Evolutionary conservation across 441 rosid species (phyloP).

Genomic region (Daphne laureola): DNA sequence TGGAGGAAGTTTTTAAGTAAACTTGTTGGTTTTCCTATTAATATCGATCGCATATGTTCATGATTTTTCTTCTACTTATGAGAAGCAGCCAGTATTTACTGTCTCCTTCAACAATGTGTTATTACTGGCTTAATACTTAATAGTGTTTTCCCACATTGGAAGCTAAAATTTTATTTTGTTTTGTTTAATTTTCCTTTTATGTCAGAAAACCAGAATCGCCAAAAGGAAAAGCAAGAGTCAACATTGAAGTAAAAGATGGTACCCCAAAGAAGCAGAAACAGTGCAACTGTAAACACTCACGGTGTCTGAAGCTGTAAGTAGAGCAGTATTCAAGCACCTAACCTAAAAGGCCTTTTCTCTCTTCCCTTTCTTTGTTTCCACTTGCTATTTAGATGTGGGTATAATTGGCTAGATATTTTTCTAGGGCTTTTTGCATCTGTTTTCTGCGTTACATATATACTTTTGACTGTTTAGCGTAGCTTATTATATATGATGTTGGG

Average conservation of each 20-base stretch:
- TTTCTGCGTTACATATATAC: too few relatives aligned
- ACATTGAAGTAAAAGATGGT: constrained; percentile 34
- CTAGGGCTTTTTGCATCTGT: too few relatives aligned
- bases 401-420: too few relatives aligned
- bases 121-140: background rate
- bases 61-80: background rate
- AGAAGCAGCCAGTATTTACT: background rate
- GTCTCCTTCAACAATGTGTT: constrained; percentile 3
- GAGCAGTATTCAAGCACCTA: background rate
- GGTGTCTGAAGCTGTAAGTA: constrained; percentile 72
- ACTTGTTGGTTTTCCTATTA: background rate
- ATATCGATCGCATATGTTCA: background rate
- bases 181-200: constrained; percentile 12
- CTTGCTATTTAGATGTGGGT: too few relatives aligned
- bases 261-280: constrained; percentile 51
- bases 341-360: too few relatives aligned
- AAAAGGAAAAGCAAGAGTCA: constrained; percentile 19
- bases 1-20: background rate
- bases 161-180: background rate
- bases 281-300: constrained; percentile 60
- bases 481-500: too few relatives aligned
- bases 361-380: too few relatives aligned
- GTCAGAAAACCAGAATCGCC: constrained; percentile 46
- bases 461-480: too few relatives aligned
- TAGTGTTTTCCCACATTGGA: too few relatives aligned